Evolutionary conservation across 2,329 filamentous ascomycete genomes (phyloP).

Genomic region (Ophiostoma sp.): DNA sequence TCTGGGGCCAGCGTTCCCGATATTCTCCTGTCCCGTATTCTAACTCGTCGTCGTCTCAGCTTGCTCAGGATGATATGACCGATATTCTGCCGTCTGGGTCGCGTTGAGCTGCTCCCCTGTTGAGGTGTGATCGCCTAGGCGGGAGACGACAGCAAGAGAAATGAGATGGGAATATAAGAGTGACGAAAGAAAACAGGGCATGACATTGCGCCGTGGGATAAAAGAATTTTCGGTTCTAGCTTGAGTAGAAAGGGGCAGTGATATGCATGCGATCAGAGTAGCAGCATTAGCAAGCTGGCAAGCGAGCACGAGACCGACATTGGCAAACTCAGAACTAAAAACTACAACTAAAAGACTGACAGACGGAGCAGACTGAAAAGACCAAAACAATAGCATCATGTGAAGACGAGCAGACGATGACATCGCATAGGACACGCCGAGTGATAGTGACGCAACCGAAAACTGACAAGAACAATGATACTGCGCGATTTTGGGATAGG

Average conservation of each 20-base stretch:
- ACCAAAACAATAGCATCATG: not conserved
- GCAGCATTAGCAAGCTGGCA: too few relatives aligned
- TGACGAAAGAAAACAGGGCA: not conserved
- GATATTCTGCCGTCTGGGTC: too few relatives aligned
- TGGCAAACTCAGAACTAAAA: too few relatives aligned
- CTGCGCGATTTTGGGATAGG: not conserved
- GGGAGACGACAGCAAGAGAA: not conserved
- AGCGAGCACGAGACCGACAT: too few relatives aligned
- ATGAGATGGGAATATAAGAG: not conserved
- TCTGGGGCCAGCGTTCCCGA: too few relatives aligned
- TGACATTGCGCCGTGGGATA: not conserved
- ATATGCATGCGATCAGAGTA: too few relatives aligned
- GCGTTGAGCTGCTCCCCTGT: not conserved
- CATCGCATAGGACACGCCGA: not conserved
- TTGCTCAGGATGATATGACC: not conserved
- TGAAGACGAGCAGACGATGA: not conserved
- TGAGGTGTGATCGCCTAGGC: conserved; percentile 5
- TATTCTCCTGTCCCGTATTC: too few relatives aligned
- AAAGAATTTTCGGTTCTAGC: not conserved
- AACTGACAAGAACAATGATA: conserved; percentile 1
- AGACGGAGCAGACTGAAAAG: too few relatives aligned
- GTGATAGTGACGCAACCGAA: not conserved
- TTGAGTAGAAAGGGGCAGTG: too few relatives aligned
- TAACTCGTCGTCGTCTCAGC: not conserved
- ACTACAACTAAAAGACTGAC: too few relatives aligned